phyloP scores from a whole-genome alignment of 192 early-diverging fungal species.

The Mortierella antarctica region DNA sequence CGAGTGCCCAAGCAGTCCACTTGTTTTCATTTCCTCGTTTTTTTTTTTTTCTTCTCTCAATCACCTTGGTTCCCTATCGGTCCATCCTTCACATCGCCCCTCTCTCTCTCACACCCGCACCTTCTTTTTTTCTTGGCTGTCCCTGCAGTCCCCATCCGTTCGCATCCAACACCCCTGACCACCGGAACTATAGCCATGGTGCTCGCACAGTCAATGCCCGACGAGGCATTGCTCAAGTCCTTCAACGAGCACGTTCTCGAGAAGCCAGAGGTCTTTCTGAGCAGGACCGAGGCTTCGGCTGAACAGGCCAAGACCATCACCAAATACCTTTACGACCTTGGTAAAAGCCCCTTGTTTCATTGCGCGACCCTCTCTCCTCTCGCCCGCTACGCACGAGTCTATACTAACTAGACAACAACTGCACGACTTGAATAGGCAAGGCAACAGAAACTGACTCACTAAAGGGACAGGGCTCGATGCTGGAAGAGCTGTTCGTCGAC shows the following conservation, averaged over 20 bases:
- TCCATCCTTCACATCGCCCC: background rate
- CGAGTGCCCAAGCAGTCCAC: too few species aligned
- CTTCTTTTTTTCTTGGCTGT: background rate
- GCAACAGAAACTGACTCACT: conserved; percentile 59
- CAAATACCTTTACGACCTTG: conserved; percentile 65
- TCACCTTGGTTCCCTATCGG: background rate
- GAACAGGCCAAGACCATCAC: conserved; percentile 56
- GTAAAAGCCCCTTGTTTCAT: conserved; percentile 29
- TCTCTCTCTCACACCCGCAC: background rate
- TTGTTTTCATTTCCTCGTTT: background rate
- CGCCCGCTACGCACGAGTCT: background rate
- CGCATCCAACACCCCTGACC: background rate
- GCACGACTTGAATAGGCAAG: conserved; percentile 46
- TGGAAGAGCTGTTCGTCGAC: conserved; percentile 72
- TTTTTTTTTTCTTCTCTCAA: background rate
- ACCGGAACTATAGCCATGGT: background rate
- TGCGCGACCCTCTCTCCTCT: background rate
- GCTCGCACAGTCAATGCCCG: conserved; percentile 27
- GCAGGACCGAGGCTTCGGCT: conserved; percentile 41
- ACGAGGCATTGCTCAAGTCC: conserved; percentile 37
- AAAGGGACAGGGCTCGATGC: conserved; percentile 54
- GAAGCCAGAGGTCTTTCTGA: conserved; percentile 65
- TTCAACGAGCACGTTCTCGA: conserved; percentile 56
- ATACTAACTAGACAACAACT: background rate
- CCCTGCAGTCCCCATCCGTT: background rate